Conservation (phyloP, 176 grass and related monocot species). For the Lolium multiflorum region DNA sequence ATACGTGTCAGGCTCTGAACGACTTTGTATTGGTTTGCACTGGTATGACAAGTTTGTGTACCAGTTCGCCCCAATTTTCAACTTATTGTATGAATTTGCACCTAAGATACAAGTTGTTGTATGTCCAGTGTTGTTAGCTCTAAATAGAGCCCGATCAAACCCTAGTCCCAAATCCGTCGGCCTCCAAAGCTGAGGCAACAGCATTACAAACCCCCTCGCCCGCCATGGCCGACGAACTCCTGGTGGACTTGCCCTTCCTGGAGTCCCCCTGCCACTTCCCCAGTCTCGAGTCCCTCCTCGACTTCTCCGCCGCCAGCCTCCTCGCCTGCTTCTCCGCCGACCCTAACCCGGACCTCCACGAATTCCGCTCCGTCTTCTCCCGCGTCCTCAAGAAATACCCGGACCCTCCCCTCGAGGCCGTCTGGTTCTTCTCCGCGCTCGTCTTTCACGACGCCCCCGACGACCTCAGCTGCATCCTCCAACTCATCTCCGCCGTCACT, state of each 20-base stretch:
- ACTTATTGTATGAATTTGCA: too few relatives aligned
- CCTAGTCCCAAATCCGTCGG: too few relatives aligned
- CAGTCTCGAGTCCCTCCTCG: conserved; percentile 73
- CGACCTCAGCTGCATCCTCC: conserved; percentile 63
- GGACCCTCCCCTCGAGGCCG: conserved; percentile 74
- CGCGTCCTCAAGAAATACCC: conserved; percentile 61
- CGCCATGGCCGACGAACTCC: conserved; percentile 43
- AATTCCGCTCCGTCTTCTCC: conserved; percentile 80
- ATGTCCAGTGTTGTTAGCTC: too few relatives aligned
- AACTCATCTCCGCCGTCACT: conserved; percentile 67
- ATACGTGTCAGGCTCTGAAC: too few relatives aligned
- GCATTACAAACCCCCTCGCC: too few relatives aligned
- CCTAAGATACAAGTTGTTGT: too few relatives aligned
- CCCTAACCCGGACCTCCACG: conserved; percentile 68
- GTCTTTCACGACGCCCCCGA: conserved; percentile 66
- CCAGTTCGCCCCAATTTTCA: too few relatives aligned
- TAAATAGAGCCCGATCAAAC: too few relatives aligned
- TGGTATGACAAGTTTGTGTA: too few relatives aligned
- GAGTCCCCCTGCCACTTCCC: conserved; percentile 55
- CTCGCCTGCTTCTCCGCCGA: conserved; percentile 62
- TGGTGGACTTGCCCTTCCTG: conserved; percentile 61
- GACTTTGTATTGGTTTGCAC: too few relatives aligned
- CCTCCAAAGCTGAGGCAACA: too few relatives aligned
- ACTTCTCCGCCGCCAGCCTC: conserved; percentile 73
- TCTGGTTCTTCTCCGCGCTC: conserved; percentile 90